phyloP scores from a whole-genome alignment of 345 rosid species.

The Citrus australasica region DNA sequence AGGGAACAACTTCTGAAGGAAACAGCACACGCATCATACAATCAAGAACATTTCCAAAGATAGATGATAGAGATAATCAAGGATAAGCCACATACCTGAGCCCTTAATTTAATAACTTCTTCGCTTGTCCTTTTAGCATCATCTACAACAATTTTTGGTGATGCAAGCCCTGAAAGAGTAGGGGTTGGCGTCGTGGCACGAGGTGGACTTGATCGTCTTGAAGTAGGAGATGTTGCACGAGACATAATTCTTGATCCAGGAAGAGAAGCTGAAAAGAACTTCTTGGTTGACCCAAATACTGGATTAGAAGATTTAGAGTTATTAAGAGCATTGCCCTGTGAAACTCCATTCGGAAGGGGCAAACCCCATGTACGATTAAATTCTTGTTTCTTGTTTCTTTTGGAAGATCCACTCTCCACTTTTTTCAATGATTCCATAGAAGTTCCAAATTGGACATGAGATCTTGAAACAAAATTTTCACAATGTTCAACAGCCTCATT shows the following conservation, averaged over 20 bases:
- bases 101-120: slow-evolving; percentile 60
- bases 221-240: slow-evolving; percentile 82
- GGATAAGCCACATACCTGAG: slow-evolving; percentile 44
- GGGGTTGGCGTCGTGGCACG: slow-evolving; percentile 73
- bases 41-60: not conserved
- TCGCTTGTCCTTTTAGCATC: slow-evolving; percentile 56
- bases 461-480: slow-evolving; percentile 47
- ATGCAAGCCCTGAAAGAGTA: slow-evolving; percentile 46
- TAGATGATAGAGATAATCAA: slow-evolving; percentile 6
- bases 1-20: not conserved
- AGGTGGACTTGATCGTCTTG: slow-evolving; percentile 72
- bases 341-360: slow-evolving; percentile 54
- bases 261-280: slow-evolving; percentile 71
- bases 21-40: not conserved
- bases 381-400: slow-evolving; percentile 58
- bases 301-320: slow-evolving; percentile 52
- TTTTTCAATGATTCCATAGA: slow-evolving; percentile 58
- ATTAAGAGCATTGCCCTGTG: slow-evolving; percentile 41
- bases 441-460: slow-evolving; percentile 47
- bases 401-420: slow-evolving; percentile 44
- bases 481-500: slow-evolving; percentile 40
- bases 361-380: slow-evolving; percentile 55
- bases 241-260: slow-evolving; percentile 81
- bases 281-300: slow-evolving; percentile 70
- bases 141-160: slow-evolving; percentile 45